phyloP scores from a whole-genome alignment of 2,329 filamentous ascomycete genomes.

The Botryotinia convoluta region DNA sequence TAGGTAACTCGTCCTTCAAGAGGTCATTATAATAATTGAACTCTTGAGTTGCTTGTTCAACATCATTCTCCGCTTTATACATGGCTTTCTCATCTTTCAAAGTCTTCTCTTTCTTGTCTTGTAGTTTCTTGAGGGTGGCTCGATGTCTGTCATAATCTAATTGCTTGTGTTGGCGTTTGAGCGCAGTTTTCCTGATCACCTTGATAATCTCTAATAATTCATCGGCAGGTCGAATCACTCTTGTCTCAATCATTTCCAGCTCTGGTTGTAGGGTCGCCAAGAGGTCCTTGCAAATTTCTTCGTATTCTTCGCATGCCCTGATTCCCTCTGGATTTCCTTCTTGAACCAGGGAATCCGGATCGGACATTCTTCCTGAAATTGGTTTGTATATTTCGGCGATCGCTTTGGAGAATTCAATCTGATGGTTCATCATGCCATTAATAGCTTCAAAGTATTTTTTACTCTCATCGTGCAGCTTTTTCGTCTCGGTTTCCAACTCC shows the following conservation, averaged over 20 bases:
- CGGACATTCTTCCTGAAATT: slow-evolving; percentile 92
- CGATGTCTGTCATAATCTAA: slow-evolving; percentile 92
- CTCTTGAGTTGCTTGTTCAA: slow-evolving; percentile 89
- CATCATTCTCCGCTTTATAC: slow-evolving; percentile 90
- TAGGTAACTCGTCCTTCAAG: slow-evolving; percentile 91
- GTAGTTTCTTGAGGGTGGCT: slow-evolving; percentile 81
- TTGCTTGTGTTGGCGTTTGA: slow-evolving; percentile 96
- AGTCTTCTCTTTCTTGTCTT: slow-evolving; percentile 96
- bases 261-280: slow-evolving; percentile 87
- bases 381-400: slow-evolving; percentile 97
- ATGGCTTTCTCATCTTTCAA: slow-evolving; percentile 96
- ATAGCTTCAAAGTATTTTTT: slow-evolving; percentile 98
- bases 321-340: slow-evolving; percentile 94
- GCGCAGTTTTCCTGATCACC: slow-evolving; percentile 80
- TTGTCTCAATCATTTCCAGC: slow-evolving; percentile 93
- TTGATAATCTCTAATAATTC: slow-evolving; percentile 95
- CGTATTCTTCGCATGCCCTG: slow-evolving; percentile 92
- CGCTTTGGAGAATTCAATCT: slow-evolving; percentile 97
- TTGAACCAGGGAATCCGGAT: slow-evolving; percentile 76
- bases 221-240: slow-evolving; percentile 88
- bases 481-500: slow-evolving; percentile 93
- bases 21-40: slow-evolving; percentile 98
- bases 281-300: slow-evolving; percentile 83
- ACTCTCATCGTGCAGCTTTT: slow-evolving; percentile 94
- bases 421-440: slow-evolving; percentile 94